Percentiles rank a stretch among this genome's conserved stretches.
phyloP scores from a whole-genome alignment of 179 eudicot genomes.

The Nepenthes alata region DNA sequence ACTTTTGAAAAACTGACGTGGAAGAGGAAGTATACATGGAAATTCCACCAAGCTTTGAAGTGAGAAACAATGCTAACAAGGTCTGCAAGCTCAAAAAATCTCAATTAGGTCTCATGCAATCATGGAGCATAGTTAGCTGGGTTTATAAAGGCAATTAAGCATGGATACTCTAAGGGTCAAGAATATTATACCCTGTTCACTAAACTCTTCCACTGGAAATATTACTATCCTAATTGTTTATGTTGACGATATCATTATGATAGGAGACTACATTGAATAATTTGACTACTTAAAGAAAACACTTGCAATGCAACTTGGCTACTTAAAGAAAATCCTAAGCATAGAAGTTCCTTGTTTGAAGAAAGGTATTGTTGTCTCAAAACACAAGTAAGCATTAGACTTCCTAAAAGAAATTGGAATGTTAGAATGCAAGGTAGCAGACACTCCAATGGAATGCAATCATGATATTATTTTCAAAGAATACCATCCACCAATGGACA shows the following conservation, averaged over 20 bases:
- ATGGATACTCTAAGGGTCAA: neutral
- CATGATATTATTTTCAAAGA: neutral
- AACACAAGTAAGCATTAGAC: neutral
- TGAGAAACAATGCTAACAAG: too few species aligned
- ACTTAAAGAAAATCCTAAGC: neutral
- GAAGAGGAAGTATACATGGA: constrained; percentile 3
- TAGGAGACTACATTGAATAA: neutral
- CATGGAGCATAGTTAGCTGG: neutral
- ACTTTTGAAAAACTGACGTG: neutral
- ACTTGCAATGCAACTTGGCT: neutral
- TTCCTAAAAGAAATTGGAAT: neutral
- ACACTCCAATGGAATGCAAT: neutral
- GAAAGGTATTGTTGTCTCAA: neutral
- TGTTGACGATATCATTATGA: neutral
- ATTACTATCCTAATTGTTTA: neutral
- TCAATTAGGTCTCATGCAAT: neutral
- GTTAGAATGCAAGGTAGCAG: neutral
- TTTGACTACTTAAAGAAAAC: neutral
- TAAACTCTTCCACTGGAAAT: neutral
- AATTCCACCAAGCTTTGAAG: neutral
- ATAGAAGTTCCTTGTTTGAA: neutral
- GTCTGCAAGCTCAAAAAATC: neutral
- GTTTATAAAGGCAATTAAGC: neutral
- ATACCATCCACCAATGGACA: neutral
- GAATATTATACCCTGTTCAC: neutral